Conservation (phyloP, 257 asterid species). For the Cordia subcordata region DNA sequence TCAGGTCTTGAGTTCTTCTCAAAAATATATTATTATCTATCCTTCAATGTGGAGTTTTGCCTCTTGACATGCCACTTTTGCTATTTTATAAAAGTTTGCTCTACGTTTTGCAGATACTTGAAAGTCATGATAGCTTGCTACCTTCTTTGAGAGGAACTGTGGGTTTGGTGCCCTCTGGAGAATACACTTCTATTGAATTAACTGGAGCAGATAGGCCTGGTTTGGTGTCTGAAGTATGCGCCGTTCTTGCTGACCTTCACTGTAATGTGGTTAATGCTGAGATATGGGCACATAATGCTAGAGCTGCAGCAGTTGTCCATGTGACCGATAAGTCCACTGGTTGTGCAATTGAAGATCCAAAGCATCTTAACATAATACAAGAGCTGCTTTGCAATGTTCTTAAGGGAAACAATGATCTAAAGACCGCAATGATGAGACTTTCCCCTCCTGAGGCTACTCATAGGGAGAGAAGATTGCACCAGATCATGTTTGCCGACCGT, state of each 20-base stretch:
- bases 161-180: conserved; percentile 65
- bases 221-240: conserved; percentile 71
- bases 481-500: conserved; percentile 80
- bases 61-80: too few species aligned
- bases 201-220: conserved; percentile 81
- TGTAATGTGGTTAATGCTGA: conserved; percentile 72
- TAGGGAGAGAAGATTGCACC: conserved; percentile 79
- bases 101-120: conserved; percentile 48
- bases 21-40: background rate
- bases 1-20: background rate
- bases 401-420: conserved; percentile 48
- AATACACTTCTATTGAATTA: conserved; percentile 65
- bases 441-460: conserved; percentile 63
- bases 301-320: conserved; percentile 85
- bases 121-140: conserved; percentile 40
- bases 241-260: conserved; percentile 64
- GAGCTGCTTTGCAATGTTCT: conserved; percentile 55
- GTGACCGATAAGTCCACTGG: conserved; percentile 48
- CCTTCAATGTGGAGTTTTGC: too few species aligned
- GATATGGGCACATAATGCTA: conserved; percentile 71
- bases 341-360: conserved; percentile 56
- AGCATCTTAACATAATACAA: conserved; percentile 45
- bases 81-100: background rate
- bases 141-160: conserved; percentile 53
- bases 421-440: conserved; percentile 55